Base-by-base conservation (phyloP, 805 yeast genomes). In the Zygosaccharomyces bisporus region DNA sequence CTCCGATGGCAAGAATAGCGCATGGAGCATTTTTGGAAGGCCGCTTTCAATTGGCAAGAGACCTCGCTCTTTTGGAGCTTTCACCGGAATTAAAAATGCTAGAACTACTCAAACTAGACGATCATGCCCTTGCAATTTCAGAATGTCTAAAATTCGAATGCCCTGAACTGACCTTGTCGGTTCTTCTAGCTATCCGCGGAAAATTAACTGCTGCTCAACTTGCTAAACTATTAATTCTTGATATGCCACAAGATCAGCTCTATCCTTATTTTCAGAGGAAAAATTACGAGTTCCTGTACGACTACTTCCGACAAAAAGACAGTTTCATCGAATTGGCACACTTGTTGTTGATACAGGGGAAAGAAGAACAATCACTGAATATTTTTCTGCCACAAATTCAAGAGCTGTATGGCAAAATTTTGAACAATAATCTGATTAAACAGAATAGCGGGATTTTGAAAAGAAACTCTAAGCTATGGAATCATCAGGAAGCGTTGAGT, bases 41-140 rank as follows among this genome's bases (percentile, higher is more conserved):
- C 1, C 71, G 98, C 20, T 61, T 75, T 8, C 70, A 73, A 18
- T 65, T 93, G 17, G 83, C 96, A 29, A 77, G 82, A 43, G 68
- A 74, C 34, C 63, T 93, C n/a, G 71, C 86, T 9, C 74, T 80
- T 39, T 64, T 80, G 46, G 98, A 93, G 57, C 82, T 54, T 1
- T 56, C 68, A 10, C 74, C 83, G 0, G 68, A 72, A 5, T 73
- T 76, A 45, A 85, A 83, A 50, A 76, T 88, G 1, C 75, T 80
- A 8, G 69, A 83, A 39, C 71, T 87, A 29, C 60, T 88, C 18
- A 79, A 77, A 17, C 81, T 86, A 73, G 88, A 85, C 35, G 89
- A 86, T 54, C 71, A 78, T 34, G 84, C 78, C 44, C 60, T 77
- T 35, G 95, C 96, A 0, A 61, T 89, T 31, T 60, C 73, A 34